These are phyloP conservation scores for Amoebophrya sp. DNA, from an alignment of 169 alveolate genomes.

Conservation along the genomic window DNA sequence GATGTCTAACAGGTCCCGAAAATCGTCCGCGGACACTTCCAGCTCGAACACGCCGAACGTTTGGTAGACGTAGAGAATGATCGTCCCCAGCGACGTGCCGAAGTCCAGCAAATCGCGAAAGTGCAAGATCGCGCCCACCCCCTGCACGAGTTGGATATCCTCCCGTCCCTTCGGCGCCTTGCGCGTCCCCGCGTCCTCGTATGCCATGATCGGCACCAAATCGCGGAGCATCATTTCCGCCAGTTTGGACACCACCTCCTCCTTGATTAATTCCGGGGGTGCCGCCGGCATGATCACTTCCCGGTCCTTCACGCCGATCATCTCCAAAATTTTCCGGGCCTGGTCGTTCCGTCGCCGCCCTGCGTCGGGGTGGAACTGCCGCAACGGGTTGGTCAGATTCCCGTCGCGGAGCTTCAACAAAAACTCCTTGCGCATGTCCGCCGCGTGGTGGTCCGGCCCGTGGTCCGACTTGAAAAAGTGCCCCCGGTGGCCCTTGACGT, in stretches of 20 bases:
- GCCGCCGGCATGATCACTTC: neutral
- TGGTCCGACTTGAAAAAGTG: neutral
- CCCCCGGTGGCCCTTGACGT: too few relatives aligned
- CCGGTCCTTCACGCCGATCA: neutral
- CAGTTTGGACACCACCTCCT: neutral
- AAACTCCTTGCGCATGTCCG: slow-evolving; percentile 16
- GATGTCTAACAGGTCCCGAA: neutral
- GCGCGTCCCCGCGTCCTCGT: slow-evolving; percentile 24
- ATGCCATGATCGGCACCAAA: neutral
- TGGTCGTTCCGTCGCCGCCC: neutral
- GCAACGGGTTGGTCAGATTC: neutral
- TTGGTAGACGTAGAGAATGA: neutral
- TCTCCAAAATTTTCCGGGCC: neutral
- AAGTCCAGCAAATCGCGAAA: neutral
- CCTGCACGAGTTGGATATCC: neutral
- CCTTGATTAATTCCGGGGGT: neutral
- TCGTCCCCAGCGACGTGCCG: neutral
- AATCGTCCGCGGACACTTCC: neutral
- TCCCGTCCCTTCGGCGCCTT: neutral
- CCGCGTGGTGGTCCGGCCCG: slow-evolving; percentile 9
- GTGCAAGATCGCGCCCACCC: neutral
- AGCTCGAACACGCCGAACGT: neutral
- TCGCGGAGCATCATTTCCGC: neutral
- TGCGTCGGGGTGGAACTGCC: neutral
- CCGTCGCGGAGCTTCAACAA: neutral